Conservation (phyloP, 805 yeast species). For the Spathaspora arborariae region DNA sequence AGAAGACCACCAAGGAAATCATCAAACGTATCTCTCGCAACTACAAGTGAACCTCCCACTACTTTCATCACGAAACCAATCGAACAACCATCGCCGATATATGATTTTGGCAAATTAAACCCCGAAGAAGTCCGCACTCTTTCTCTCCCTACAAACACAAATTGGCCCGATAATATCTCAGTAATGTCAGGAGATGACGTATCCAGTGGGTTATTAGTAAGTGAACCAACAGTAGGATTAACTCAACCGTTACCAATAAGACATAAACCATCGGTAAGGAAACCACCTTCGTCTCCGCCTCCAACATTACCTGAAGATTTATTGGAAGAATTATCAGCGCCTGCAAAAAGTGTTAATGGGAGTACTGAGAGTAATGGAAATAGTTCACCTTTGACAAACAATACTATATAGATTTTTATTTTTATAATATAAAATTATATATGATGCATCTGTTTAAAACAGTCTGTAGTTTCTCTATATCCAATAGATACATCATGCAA, state of each 20-base stretch:
- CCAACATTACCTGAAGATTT: background rate
- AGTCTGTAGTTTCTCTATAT: too few species aligned
- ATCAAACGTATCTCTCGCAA: conserved; percentile 4
- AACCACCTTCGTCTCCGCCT: conserved; percentile 7
- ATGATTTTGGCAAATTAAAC: conserved; percentile 17
- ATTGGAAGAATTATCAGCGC: too few species aligned
- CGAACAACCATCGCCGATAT: conserved; percentile 12
- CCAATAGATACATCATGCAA: too few species aligned
- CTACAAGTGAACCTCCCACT: too few species aligned
- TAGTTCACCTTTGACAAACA: background rate
- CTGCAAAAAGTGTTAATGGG: too few species aligned
- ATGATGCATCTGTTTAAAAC: too few species aligned
- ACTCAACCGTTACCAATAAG: conserved; percentile 3
- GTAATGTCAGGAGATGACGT: conserved; percentile 4
- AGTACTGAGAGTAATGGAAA: background rate
- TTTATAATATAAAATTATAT: too few species aligned
- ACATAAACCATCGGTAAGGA: conserved; percentile 1
- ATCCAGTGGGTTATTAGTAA: conserved; percentile 6
- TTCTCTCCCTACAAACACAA: background rate
- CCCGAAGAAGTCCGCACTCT: background rate
- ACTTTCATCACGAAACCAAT: background rate
- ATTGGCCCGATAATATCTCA: background rate
- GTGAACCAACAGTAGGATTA: conserved; percentile 9
- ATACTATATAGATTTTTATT: conserved; percentile 1
- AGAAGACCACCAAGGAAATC: conserved; percentile 39